Evolutionary conservation across 2,329 filamentous ascomycete genomes (phyloP), one percentile per base, ranked within the genome.

Genomic region (Talaromyces amestolkiae): DNA sequence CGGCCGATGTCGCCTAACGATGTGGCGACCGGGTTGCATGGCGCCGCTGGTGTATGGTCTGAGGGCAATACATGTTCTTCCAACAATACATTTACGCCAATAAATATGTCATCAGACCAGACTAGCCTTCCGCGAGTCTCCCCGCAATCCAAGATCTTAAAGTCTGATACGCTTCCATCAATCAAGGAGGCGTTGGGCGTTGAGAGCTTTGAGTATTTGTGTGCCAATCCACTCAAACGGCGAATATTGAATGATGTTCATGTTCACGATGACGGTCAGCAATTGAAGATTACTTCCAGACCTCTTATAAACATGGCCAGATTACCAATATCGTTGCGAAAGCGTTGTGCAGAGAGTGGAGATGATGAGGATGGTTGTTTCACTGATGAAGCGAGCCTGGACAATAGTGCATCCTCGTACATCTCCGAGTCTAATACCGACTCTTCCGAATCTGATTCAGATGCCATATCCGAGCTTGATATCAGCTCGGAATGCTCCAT

Each of bases 371-470:
- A 59, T 35, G 70, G 74, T 31, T 31, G 27, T 15, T 75, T 75
- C 49, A 77, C 73, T 64, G 74, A 78, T 13, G 77, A 72, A 41
- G 54, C 37, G 31, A 59, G 45, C 33, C 43, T 49, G 10, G 63
- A 67, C 41, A 53, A 59, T 7, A 45, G 51, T 9, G 35, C 56
- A 7, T 63, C 63, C 13, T 58, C 49, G 9, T 64, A 22, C 6
- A 33, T 22, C 11, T 58, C 53, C 7, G 64, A 45, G 9, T 24
- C 39, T 11, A 43, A 66, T 7, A 49, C 54, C n/a, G 31, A 58
- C 22, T 51, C 45, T 7, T 58, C 54, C n/a, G 58, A 51, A 4
- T 51, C 45, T 1, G 53, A 51, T 22, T 65, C 33, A 11, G 58
- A 45, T 54, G 47, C 15, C 15, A 31, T 53, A 5, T 62, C 47